Evolutionary conservation across 192 early-diverging fungal species (phyloP).

Genomic region (Ramicandelaber brevisporus): DNA sequence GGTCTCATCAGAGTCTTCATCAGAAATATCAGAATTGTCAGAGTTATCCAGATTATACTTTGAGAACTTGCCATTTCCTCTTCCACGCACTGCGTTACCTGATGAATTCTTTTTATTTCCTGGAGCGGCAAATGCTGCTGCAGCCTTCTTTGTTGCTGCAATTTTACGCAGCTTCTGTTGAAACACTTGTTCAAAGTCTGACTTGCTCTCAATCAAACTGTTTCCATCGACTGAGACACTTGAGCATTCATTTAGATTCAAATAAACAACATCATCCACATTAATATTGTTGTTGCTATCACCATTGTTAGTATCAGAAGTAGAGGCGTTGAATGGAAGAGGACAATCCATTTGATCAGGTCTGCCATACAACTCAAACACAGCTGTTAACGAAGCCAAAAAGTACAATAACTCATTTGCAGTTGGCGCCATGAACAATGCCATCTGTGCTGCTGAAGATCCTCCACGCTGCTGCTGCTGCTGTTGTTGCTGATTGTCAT

Average conservation of each 20-base stretch:
- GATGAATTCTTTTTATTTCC: slow-evolving; percentile 13
- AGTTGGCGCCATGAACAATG: slow-evolving; percentile 8
- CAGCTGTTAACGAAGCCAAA: slow-evolving; percentile 8
- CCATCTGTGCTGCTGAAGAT: slow-evolving; percentile 9
- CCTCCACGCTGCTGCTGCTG: slow-evolving; percentile 4
- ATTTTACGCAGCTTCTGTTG: slow-evolving; percentile 14
- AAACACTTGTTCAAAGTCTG: slow-evolving; percentile 13
- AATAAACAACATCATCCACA: too few relatives aligned
- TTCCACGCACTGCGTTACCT: slow-evolving; percentile 9
- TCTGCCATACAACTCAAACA: slow-evolving; percentile 5
- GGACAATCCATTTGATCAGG: slow-evolving; percentile 17
- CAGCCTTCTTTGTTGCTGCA: slow-evolving; percentile 4
- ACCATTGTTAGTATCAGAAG: too few relatives aligned
- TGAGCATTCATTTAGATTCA: too few relatives aligned
- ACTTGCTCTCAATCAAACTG: too few relatives aligned
- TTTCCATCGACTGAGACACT: too few relatives aligned
- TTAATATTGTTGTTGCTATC: too few relatives aligned
- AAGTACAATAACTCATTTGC: slow-evolving; percentile 11
- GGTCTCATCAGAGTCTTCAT: neutral
- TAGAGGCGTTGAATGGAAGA: too few relatives aligned
- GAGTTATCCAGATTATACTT: slow-evolving; percentile 2
- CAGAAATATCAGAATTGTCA: slow-evolving; percentile 6
- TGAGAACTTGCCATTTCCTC: slow-evolving; percentile 5
- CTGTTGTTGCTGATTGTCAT: neutral
- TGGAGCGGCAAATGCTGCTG: slow-evolving; percentile 11